Base-by-base conservation (phyloP, 805 yeast genomes). In the Candida rishiriensis region DNA sequence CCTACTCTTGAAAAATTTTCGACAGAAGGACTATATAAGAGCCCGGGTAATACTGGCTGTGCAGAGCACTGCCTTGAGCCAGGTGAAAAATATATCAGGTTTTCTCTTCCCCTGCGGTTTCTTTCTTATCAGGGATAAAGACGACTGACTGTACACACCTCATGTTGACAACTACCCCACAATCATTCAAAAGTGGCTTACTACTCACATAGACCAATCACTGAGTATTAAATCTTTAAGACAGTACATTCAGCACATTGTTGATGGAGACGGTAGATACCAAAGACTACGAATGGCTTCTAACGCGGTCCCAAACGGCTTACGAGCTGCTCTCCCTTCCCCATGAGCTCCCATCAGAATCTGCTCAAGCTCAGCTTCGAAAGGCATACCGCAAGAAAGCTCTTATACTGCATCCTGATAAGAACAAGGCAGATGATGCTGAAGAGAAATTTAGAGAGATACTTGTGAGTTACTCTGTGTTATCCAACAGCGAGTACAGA, bases 321-420 rank as follows among this genome's bases (percentile, higher is more conserved):
- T 55, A 55, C 38, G 47, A 48, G 39, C 38, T 50, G 2, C 38
- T 55, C 16, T 41, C 40, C 1, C 34, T 56, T 31, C 37, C 39
- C 4, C 15, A 38, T 6, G 31, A 16, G 1, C 26, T 21, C 7
- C 26, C 26, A 21, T 21, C 26, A 21, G 35, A 33, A 2, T 13
- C 18, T 15, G 34, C 29, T 14, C 31, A 21, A 6, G 32, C 44
- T 6, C 49, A 47, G 9, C 49, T 66, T 14, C 50, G 61, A 28
- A 57, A 55, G 29, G 63, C 64, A 2, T 66, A 61, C 40, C 51
- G 68, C 28, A 49, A 48, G 32, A 53, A 55, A 35, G 70, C 69
- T 2, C 46, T 66, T 29, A 29, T 52, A 14, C 46, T 53, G 2
- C 70, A 66, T 41, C 70, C 70, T 1, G 70, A 66, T 50, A 66